These are phyloP conservation scores for Aurifilum marmelostoma DNA, from an alignment of 2,329 filamentous ascomycete species.

Conservation along the genomic window DNA sequence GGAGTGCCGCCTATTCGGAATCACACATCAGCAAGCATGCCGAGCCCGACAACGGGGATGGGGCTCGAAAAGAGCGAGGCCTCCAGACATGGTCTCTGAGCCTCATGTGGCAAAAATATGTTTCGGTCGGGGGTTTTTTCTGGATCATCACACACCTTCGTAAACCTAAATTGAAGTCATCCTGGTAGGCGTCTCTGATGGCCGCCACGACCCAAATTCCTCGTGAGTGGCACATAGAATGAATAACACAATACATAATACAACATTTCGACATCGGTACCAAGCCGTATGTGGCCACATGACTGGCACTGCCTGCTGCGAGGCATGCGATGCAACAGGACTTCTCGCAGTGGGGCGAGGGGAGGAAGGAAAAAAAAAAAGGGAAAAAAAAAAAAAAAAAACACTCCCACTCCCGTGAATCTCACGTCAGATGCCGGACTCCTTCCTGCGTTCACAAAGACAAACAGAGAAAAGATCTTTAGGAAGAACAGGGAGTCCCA, in stretches of 20 bases:
- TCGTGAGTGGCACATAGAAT: background rate
- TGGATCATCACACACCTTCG: background rate
- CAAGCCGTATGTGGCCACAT: background rate
- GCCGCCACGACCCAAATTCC: background rate
- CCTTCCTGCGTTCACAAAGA: background rate
- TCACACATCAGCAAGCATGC: background rate
- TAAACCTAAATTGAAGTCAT: conserved; percentile 2
- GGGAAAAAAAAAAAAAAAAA: background rate
- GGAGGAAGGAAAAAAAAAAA: no score
- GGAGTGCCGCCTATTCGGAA: background rate
- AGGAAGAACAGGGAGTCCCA: background rate
- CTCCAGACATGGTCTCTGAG: background rate
- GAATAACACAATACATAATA: background rate
- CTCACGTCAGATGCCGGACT: conserved; percentile 8
- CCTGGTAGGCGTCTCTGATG: background rate
- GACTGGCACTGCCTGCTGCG: background rate
- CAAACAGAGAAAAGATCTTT: background rate
- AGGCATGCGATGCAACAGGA: conserved; percentile 5
- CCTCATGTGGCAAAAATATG: background rate
- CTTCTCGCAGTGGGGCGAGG: background rate
- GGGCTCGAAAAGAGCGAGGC: background rate
- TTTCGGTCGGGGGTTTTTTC: background rate
- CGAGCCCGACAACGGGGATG: background rate
- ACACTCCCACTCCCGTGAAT: background rate
- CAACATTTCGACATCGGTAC: background rate